Base-by-base conservation (phyloP, 768 basidiomycete species). In the Artomyces pyxidatus region DNA sequence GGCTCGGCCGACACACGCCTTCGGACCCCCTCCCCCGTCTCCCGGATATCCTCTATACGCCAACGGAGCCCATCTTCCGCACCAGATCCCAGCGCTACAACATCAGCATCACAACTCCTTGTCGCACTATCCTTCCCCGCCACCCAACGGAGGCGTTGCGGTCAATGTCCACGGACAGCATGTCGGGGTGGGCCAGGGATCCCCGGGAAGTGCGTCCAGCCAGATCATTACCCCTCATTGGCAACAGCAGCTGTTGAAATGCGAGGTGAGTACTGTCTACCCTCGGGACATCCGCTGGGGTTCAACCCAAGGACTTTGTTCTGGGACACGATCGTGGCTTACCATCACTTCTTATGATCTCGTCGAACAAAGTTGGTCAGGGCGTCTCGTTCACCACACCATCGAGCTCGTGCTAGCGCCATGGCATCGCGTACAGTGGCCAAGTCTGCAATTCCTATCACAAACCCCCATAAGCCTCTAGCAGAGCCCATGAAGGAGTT, bases 171-270 rank as follows among this genome's bases (percentile, higher is more conserved):
- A 55, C 39, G 54, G 56, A 5, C 53, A 55, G 48, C 30, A 52
- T 12, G 27, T 55, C 11, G 47, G 50, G n/a, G 50, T 57, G 16
- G 56, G 49, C 21, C 56, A 57, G 47, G 50, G 50, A 2, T 57
- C 56, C 25, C 56, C 56, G 30, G 53, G 54, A 30, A 55, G 53
- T 19, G 66, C 67, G 26, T 63, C 65, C 11, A 74, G 76, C 45
- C 83, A 82, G 66, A 76, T 84, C 57, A 80, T 90, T 59, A 81
- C 80, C 17, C 78, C 81, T 2, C 88, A 91, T 53, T 96, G 93
- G 93, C 90, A 94, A 62, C 83, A 93, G 61, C 93, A 96, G 71
- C 68, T 96, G 56, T 72, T 93, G 62, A 90, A 92, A 65, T 93
- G 82, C 64, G 91, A 95, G 73, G 93, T 92, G 64, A 59, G 85